Percentiles rank a stretch among this genome's conserved stretches.
Evolutionary conservation across 2,329 filamentous ascomycete genomes (phyloP).

Genomic region (Ophiostoma fasciatum): DNA sequence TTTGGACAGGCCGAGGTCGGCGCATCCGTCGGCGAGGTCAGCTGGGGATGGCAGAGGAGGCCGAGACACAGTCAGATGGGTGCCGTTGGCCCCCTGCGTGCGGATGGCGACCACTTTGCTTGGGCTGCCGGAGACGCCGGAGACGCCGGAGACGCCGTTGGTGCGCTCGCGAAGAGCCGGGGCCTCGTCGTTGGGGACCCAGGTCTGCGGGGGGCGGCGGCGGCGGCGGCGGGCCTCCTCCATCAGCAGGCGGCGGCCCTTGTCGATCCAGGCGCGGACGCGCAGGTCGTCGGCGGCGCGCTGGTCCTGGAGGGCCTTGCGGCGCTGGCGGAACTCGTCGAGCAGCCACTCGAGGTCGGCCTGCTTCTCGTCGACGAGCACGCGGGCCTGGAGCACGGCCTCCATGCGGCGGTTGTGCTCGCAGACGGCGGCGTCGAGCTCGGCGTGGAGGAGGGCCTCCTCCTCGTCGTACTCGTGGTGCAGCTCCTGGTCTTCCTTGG

Average conservation of each 20-base stretch:
- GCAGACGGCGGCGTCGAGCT: constrained; percentile 21
- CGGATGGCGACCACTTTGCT: no score
- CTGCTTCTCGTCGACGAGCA: constrained; percentile 8
- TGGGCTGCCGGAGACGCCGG: not conserved
- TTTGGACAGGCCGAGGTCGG: no score
- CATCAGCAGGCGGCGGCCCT: not conserved
- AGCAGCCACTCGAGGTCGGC: constrained; percentile 9
- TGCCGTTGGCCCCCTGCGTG: no score
- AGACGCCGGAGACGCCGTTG: not conserved
- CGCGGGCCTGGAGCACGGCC: constrained; percentile 20
- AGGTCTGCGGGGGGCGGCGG: no score
- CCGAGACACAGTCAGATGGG: no score
- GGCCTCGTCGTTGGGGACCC: no score
- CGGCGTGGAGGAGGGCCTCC: constrained; percentile 17
- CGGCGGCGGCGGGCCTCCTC: not conserved
- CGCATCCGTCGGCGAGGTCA: no score
- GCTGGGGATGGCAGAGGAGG: no score
- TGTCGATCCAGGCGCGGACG: constrained; percentile 6
- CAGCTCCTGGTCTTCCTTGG: constrained; percentile 17
- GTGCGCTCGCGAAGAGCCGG: constrained; percentile 6
- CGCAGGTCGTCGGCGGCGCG: constrained; percentile 6
- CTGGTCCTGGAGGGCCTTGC: not conserved
- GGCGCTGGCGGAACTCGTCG: constrained; percentile 4
- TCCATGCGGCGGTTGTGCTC: constrained; percentile 23
- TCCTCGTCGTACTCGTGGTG: constrained; percentile 19